Evolutionary conservation across 2,329 filamentous ascomycete genomes (phyloP), one percentile per base, ranked within the genome.

Genomic region (Tolypocladium nubicola): DNA sequence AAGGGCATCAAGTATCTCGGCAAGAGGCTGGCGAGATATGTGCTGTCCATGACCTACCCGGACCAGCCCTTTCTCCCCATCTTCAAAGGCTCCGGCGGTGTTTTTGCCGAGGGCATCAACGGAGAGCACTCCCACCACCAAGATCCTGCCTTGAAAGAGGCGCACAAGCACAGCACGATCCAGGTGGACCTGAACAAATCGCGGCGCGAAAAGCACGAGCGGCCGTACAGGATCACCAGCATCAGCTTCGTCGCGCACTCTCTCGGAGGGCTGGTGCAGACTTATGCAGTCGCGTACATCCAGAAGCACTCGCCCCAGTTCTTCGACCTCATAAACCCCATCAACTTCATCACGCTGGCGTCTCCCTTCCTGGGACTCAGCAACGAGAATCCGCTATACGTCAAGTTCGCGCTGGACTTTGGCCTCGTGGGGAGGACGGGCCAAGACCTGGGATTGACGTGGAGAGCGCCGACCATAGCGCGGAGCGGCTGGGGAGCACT

Each of bases 181-280:
- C 79, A 83, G 55, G 74, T 75, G 5, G 74, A 78, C 52, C 73
- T 78, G 30, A 75, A 81, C 43, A 84, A 82, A 64, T 79, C 75
- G 50, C 77, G 85, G 38, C 75, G 80, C 54, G 71, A 68, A 53
- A 65, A 65, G 37, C 62, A 66, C 7, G 73, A 78, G 45, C 77
- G 86, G 3, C 79, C 86, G 2, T 97, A 95, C 71, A 86, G 85
- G 63, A 90, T 96, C 66, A 94, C 91, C 13, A 96, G 91, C 69
- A 97, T 97, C 70, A 97, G 92, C 67, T 96, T 97, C 68, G 83
- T 97, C 57, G 91, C 86, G 0, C 93, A 97, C 72, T 97, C 92
- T 0, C 81, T 97, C 0, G 93, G 93, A 35, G 93, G 93, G 0
- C 77, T 96, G 21, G 82, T 96, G 19, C 93, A 97, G 70, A 96